phyloP scores from a whole-genome alignment of 73 alveolate species.

The Tetrahymena malaccensis region DNA sequence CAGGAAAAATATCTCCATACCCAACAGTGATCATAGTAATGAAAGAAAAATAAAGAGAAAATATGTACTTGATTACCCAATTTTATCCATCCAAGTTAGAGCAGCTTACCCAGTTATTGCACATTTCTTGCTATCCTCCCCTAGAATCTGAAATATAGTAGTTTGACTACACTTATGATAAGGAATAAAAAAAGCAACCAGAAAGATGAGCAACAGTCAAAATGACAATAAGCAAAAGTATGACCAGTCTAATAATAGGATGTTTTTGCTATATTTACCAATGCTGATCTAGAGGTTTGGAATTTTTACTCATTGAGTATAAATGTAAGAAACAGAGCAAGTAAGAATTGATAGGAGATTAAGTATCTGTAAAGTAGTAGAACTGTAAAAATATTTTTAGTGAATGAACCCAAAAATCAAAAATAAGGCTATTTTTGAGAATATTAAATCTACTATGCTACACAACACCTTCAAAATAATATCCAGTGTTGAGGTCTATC shows the following conservation, averaged over 20 bases:
- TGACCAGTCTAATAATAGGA: background rate
- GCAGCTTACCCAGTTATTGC: background rate
- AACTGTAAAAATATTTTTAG: background rate
- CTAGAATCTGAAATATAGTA: background rate
- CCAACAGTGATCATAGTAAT: constrained; percentile 76
- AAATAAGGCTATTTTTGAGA: background rate
- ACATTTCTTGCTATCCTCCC: background rate
- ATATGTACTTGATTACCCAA: constrained; percentile 25
- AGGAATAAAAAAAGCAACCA: background rate
- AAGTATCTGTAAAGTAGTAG: background rate
- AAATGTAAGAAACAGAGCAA: background rate
- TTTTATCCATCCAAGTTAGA: background rate
- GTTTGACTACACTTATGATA: background rate
- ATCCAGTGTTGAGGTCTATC: background rate
- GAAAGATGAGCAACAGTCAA: background rate
- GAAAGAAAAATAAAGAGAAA: constrained; percentile 66
- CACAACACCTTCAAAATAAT: background rate
- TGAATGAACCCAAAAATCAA: background rate
- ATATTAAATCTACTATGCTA: background rate
- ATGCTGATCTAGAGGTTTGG: background rate
- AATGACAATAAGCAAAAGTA: background rate
- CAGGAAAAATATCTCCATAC: constrained; percentile 78
- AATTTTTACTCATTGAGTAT: background rate
- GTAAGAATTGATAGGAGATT: background rate
- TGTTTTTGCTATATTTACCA: background rate